Conservation (phyloP, 768 basidiomycete species). For the Suillus subalutaceus region DNA sequence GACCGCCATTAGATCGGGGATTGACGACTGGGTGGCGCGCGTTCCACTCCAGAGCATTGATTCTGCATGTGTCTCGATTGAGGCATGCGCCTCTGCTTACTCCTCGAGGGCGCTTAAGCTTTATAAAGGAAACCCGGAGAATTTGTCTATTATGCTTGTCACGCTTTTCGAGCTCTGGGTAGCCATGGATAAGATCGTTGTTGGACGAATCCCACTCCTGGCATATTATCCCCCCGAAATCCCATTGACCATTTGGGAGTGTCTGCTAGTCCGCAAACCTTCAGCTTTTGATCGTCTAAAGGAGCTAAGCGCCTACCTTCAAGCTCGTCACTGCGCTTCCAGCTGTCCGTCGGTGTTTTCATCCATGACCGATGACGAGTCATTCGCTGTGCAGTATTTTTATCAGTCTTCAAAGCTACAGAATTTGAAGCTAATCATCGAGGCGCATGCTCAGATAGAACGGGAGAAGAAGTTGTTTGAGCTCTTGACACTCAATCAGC, state of each 20-base stretch:
- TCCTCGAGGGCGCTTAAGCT: constrained; percentile 23
- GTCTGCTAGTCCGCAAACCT: constrained; percentile 32
- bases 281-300: constrained; percentile 32
- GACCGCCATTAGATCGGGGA: constrained; percentile 26
- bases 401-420: constrained; percentile 24
- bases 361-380: constrained; percentile 11
- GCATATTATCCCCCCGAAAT: constrained; percentile 38
- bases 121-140: constrained; percentile 41
- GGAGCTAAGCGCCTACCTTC: constrained; percentile 34
- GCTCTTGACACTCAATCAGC: constrained; percentile 16
- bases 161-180: constrained; percentile 40
- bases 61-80: constrained; percentile 23
- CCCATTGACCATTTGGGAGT: constrained; percentile 25
- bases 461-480: constrained; percentile 24
- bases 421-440: constrained; percentile 32
- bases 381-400: constrained; percentile 43
- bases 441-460: constrained; percentile 24
- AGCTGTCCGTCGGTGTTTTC: neutral
- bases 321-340: constrained; percentile 28
- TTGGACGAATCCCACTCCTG: constrained; percentile 28
- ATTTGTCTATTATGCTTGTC: constrained; percentile 46
- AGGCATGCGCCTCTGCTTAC: constrained; percentile 31
- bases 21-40: constrained; percentile 38
- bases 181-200: constrained; percentile 33
- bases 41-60: constrained; percentile 10